Evolutionary conservation across 2,329 filamentous ascomycete species (phyloP), one percentile per base, ranked within the genome.

Genomic region (Ceratocystis eucalypticola): DNA sequence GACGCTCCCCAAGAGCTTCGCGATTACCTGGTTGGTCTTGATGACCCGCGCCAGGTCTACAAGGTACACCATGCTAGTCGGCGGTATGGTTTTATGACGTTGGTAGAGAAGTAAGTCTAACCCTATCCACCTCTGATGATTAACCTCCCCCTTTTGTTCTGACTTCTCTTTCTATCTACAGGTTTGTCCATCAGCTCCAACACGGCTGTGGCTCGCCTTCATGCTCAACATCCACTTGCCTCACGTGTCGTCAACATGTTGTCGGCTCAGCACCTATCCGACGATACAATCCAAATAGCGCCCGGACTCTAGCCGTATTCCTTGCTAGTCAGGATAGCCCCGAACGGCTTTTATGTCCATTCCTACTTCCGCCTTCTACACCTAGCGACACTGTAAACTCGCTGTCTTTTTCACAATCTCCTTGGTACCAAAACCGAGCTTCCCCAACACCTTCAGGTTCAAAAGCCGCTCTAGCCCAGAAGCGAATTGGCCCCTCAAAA

Each of bases 321-420:
- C 80, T 96, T 63, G 89, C 91, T 8, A 89, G 87, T 71, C 86
- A 91, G 72, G 88, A 92, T 71, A 84, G 94, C 70, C 85, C 91
- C 0, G 85, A 89, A 69, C 80, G 77, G 67, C 84, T 83, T 2
- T 77, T 96, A 0, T 96, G 91, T 62, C 80, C 80, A 0, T 73
- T 77, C 25, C 73, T 84, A 17, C 75, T 75, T 59, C 73, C 75
- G 4, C 74, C 78, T 1, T 77, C 76, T 62, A 74, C 75, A 17
- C 74, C 78, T 0, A 77, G 80, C 3, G 77, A 79, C 30, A 77
- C 80, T 7, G 70, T 80, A 37, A 77, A 76, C 66, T 79, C 78
- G 17, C 75, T 84, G 12, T 63, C 15, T 72, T 79, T 45, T 80
- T 84, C 70, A 71, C 66, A 61, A 61, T 67, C 62, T 44, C 33